These are phyloP conservation scores for Acidomyces sp. DNA, from an alignment of 495 filamentous ascomycete genomes.

Conservation along the genomic window DNA sequence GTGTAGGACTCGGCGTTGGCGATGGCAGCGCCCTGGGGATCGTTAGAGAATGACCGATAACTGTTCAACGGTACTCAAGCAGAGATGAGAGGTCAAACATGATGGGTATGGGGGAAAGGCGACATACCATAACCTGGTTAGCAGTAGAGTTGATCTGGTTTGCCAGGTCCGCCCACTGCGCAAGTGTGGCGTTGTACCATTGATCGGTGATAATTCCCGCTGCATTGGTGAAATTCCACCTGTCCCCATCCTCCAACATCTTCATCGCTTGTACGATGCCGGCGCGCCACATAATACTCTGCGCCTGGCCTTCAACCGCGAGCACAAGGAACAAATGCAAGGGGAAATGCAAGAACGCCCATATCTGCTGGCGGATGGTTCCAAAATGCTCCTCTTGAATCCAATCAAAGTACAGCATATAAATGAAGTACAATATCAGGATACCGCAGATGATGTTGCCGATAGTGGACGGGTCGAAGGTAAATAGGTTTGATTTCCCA, in stretches of 20 bases:
- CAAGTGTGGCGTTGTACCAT: background rate
- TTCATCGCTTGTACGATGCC: slow-evolving; percentile 2
- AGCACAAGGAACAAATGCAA: slow-evolving; percentile 55
- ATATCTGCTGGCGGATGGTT: slow-evolving; percentile 45
- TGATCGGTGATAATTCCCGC: background rate
- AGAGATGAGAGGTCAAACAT: too few relatives aligned
- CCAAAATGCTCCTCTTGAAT: slow-evolving; percentile 38
- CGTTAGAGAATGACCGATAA: too few relatives aligned
- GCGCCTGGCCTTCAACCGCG: slow-evolving; percentile 40
- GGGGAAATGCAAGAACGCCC: slow-evolving; percentile 56
- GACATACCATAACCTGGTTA: too few relatives aligned
- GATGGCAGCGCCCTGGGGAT: background rate
- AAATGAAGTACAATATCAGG: slow-evolving; percentile 45
- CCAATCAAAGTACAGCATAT: slow-evolving; percentile 59
- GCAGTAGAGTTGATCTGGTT: background rate
- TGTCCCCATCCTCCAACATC: background rate
- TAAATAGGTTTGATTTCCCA: slow-evolving; percentile 37
- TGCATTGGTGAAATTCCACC: background rate
- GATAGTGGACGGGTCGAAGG: slow-evolving; percentile 37
- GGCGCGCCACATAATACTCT: slow-evolving; percentile 20
- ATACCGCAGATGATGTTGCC: slow-evolving; percentile 28
- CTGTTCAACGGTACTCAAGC: too few relatives aligned
- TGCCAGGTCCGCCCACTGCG: background rate
- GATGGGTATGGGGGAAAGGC: too few relatives aligned
- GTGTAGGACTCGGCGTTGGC: background rate